Percentiles rank a stretch among this genome's conserved stretches.
These are phyloP conservation scores for Zelonia costaricensis DNA, from an alignment of 208 protist genomes.

Conservation along the genomic window DNA sequence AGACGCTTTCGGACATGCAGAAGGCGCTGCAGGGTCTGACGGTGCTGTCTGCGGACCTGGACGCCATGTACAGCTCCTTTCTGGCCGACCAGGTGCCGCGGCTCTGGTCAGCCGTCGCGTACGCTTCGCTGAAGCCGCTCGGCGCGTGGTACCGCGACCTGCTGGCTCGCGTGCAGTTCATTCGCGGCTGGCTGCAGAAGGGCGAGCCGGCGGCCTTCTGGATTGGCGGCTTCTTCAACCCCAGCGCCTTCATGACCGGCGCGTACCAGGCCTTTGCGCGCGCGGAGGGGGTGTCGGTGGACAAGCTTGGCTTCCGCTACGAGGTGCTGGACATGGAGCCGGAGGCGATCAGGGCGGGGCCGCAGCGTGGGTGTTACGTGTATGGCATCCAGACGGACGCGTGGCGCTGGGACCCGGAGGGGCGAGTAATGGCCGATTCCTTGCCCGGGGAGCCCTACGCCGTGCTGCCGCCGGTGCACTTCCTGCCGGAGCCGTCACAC, in stretches of 20 bases:
- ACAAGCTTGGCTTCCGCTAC: slow-evolving; percentile 95
- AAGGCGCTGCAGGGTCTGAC: slow-evolving; percentile 97
- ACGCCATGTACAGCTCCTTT: slow-evolving; percentile 96
- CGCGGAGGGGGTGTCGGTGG: slow-evolving; percentile 95
- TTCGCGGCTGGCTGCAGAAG: slow-evolving; percentile 92
- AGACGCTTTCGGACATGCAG: slow-evolving; percentile 90
- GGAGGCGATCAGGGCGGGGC: slow-evolving; percentile 57
- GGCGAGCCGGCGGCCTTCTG: slow-evolving; percentile 95
- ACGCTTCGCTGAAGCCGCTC: slow-evolving; percentile 97
- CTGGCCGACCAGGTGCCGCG: slow-evolving; percentile 95
- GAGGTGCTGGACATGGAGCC: slow-evolving; percentile 64
- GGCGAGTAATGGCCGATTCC: slow-evolving; percentile 85
- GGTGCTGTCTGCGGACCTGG: slow-evolving; percentile 95
- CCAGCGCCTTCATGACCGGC: slow-evolving; percentile 98
- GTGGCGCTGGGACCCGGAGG: slow-evolving; percentile 92
- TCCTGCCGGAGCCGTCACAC: slow-evolving; percentile 94
- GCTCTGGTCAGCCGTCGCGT: slow-evolving; percentile 92
- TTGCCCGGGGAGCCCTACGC: slow-evolving; percentile 89
- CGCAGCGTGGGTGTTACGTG: slow-evolving; percentile 95
- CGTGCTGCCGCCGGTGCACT: slow-evolving; percentile 94
- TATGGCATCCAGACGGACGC: slow-evolving; percentile 97
- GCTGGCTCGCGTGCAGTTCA: slow-evolving; percentile 91
- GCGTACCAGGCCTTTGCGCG: slow-evolving; percentile 96
- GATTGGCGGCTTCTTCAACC: slow-evolving; percentile 98
- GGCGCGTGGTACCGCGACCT: slow-evolving; percentile 97